Conservation (phyloP, 257 asterid genomes). For the Eustoma russellianum region DNA sequence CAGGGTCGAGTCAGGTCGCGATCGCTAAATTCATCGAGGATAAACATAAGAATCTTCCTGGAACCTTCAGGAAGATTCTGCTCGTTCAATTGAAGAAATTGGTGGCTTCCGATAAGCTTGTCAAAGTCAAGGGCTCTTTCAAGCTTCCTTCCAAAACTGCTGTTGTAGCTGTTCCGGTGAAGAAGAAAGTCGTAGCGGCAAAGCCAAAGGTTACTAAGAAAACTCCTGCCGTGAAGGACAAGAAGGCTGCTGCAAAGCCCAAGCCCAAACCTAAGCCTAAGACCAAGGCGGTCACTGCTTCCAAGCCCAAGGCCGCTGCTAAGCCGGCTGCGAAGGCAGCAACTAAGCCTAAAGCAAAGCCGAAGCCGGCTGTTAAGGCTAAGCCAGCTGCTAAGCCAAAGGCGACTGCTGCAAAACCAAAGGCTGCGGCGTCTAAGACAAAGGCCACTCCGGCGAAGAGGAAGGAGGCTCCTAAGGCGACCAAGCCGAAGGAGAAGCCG, state of each 20-base stretch:
- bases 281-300: slow-evolving; percentile 2
- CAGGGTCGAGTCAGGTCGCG: slow-evolving; percentile 81
- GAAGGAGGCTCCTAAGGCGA: slow-evolving; percentile 9
- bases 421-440: slow-evolving; percentile 1
- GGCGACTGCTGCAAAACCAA: slow-evolving; percentile 2
- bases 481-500: slow-evolving; percentile 32
- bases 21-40: slow-evolving; percentile 62
- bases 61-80: slow-evolving; percentile 58
- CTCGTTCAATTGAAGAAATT: slow-evolving; percentile 55
- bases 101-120: slow-evolving; percentile 52
- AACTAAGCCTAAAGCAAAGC: slow-evolving; percentile 7
- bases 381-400: slow-evolving; percentile 6
- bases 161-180: not conserved
- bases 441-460: slow-evolving; percentile 22
- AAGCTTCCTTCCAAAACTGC: slow-evolving; percentile 17
- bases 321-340: not conserved
- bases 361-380: slow-evolving; percentile 5
- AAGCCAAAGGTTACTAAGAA: not conserved
- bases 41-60: slow-evolving; percentile 58
- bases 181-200: slow-evolving; percentile 1
- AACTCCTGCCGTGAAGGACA: not conserved
- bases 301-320: slow-evolving; percentile 3
- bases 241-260: slow-evolving; percentile 10
- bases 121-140: slow-evolving; percentile 52
- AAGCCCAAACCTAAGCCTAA: slow-evolving; percentile 1